Conservation (phyloP, 2,329 filamentous ascomycete genomes). For the Escovopsis sp. region DNA sequence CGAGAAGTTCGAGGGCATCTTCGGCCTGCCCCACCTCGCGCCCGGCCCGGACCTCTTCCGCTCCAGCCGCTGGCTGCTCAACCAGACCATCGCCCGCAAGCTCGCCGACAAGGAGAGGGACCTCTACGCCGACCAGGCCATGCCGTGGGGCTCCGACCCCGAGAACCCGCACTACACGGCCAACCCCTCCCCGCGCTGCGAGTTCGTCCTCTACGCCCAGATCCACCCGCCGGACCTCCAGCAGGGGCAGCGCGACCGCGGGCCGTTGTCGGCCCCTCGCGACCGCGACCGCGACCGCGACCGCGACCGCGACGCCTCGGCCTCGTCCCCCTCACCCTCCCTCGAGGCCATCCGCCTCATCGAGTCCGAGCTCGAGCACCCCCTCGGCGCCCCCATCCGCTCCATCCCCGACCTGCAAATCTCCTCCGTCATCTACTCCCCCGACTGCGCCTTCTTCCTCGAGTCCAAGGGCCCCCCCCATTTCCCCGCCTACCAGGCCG, state of each 20-base stretch:
- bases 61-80: conserved; percentile 49
- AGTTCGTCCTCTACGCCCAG: conserved; percentile 78
- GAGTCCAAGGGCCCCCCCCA: conserved; percentile 47
- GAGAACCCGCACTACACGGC: conserved; percentile 43
- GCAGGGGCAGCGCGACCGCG: conserved; percentile 8
- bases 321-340: too few relatives aligned
- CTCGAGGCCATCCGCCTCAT: conserved; percentile 34
- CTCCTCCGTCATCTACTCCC: conserved; percentile 50
- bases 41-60: conserved; percentile 40
- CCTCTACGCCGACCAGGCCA: conserved; percentile 37
- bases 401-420: conserved; percentile 42
- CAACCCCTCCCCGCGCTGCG: conserved; percentile 59
- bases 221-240: conserved; percentile 40
- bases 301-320: too few relatives aligned
- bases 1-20: conserved; percentile 87
- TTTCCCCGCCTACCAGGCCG: conserved; percentile 32
- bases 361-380: conserved; percentile 47
- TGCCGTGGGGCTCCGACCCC: conserved; percentile 63
- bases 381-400: conserved; percentile 41
- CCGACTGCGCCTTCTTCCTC: conserved; percentile 52
- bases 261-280: conserved; percentile 16
- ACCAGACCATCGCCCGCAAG: conserved; percentile 52
- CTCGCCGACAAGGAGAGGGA: conserved; percentile 49
- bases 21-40: conserved; percentile 71
- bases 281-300: too few relatives aligned